These are phyloP conservation scores for Debaryomyces castellii DNA, from an alignment of 805 yeast genomes.

Conservation along the genomic window DNA sequence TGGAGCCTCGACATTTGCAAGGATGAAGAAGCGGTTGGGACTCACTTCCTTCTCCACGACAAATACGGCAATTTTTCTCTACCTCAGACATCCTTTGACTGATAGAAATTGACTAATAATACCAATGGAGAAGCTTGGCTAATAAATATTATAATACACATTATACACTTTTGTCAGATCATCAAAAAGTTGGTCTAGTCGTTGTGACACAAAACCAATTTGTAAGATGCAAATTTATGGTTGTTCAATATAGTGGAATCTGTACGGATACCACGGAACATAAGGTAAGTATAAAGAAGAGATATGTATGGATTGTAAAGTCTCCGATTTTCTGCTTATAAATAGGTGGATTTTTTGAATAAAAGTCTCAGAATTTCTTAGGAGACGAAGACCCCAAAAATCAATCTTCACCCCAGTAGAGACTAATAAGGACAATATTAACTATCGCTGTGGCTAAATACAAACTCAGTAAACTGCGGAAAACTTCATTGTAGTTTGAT, in stretches of 20 bases:
- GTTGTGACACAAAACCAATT: background rate
- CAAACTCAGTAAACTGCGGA: no score
- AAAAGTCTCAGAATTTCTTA: no score
- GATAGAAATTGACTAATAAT: background rate
- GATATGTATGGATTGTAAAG: no score
- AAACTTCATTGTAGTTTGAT: no score
- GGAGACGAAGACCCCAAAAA: no score
- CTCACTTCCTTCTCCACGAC: constrained; percentile 84
- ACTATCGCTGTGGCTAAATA: no score
- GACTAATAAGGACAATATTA: no score
- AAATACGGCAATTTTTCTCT: constrained; percentile 79
- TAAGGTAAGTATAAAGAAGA: no score
- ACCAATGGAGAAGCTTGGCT: background rate
- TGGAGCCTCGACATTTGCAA: constrained; percentile 91
- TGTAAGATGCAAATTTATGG: background rate
- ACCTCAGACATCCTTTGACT: background rate
- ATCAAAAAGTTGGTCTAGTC: background rate
- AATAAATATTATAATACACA: background rate
- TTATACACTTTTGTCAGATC: background rate
- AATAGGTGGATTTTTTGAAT: no score
- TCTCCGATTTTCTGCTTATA: no score
- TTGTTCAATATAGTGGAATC: background rate
- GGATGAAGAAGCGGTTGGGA: constrained; percentile 86
- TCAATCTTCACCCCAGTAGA: no score
- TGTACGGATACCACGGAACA: no score